Base-by-base conservation (phyloP, 768 basidiomycete species). In the Mycena haematopus region DNA sequence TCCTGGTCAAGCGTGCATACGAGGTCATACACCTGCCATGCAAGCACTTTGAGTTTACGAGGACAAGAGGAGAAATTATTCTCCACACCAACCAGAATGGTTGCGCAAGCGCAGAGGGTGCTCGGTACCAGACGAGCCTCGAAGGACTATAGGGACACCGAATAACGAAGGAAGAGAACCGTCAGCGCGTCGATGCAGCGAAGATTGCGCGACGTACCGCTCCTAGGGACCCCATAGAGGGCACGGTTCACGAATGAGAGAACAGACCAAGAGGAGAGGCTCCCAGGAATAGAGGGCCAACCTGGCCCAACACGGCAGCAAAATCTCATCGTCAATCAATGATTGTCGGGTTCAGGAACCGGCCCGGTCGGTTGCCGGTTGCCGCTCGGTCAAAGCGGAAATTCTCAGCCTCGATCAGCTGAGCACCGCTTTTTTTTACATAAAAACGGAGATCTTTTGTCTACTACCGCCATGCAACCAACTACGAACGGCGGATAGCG, bases 1-100 rank as follows among this genome's bases (percentile, higher is more conserved):
- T 74, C 73, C 42, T 69, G 63, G 49, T 72, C 68, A 13, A 74
- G 56, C 9, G 73, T 74, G 56, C 70, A 72, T 7, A 70, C n/a
- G 13, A 60, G 64, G 55, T 74, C 73, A 52, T 72, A 74, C 25
- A 64, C 64, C 73, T 74, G 42, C 4, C 6, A 31, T 3, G 50
- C 29, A 44, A n/a, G 13, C 14, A 10, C 3, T 17, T n/a, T 57
- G 24, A 56, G 58, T 25, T 52, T 11, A n/a, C 10, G 22, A 13
- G 10, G 44, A 42, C 14, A 25, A 3, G n/a, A n/a, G 15, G 46
- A 21, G 19, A 17, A 17, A 40, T 6, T 27, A 22, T 14, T 21
- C 21, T 45, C 22, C 21, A 24, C n/a, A 45, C 66, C 6, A 14
- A 67, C 66, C 52, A 67, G 42, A 29, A 67, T 58, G 14, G 62